These are phyloP conservation scores for Sporobolomyces phaffii DNA, from an alignment of 768 basidiomycete genomes.

Conservation along the genomic window DNA sequence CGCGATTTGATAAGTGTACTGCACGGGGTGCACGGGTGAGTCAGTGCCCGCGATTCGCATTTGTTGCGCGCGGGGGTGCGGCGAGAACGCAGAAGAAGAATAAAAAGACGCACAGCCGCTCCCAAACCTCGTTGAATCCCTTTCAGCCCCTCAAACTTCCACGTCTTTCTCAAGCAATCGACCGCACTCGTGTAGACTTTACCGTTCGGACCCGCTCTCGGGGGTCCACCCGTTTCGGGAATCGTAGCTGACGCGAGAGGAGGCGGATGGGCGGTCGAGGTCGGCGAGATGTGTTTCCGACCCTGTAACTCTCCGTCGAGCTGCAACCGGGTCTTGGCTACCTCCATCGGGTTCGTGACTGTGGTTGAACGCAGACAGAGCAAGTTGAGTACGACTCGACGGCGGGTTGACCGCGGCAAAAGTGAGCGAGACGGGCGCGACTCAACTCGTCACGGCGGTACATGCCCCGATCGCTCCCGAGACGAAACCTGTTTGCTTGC, in stretches of 20 bases:
- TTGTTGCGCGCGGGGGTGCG: too few relatives aligned
- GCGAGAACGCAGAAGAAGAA: not conserved
- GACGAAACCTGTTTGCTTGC: conserved; percentile 61
- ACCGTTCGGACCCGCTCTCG: conserved; percentile 28
- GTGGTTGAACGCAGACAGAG: not conserved
- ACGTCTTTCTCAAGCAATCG: conserved; percentile 59
- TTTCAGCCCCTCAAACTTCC: conserved; percentile 40
- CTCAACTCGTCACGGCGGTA: conserved; percentile 59
- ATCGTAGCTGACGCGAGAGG: not conserved
- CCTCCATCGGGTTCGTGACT: conserved; percentile 46
- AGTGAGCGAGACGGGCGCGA: conserved; percentile 48
- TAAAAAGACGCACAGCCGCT: conserved; percentile 62
- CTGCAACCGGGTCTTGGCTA: conserved; percentile 91
- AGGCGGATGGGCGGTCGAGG: not conserved
- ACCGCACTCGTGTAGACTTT: conserved; percentile 85
- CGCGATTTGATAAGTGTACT: conserved; percentile 69
- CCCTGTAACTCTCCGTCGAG: conserved; percentile 91
- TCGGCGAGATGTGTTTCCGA: conserved; percentile 38
- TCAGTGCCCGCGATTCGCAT: too few relatives aligned
- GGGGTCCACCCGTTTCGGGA: conserved; percentile 47
- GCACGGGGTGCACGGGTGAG: too few relatives aligned
- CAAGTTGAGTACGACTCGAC: conserved; percentile 50
- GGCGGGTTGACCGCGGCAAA: conserved; percentile 72
- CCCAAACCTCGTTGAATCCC: conserved; percentile 84
- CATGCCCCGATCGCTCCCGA: conserved; percentile 88